A percentile compares a stretch with the other conserved stretches of the same genome.
Conservation (phyloP, 2,329 filamentous ascomycete genomes). For the Colletotrichum caudatum region DNA sequence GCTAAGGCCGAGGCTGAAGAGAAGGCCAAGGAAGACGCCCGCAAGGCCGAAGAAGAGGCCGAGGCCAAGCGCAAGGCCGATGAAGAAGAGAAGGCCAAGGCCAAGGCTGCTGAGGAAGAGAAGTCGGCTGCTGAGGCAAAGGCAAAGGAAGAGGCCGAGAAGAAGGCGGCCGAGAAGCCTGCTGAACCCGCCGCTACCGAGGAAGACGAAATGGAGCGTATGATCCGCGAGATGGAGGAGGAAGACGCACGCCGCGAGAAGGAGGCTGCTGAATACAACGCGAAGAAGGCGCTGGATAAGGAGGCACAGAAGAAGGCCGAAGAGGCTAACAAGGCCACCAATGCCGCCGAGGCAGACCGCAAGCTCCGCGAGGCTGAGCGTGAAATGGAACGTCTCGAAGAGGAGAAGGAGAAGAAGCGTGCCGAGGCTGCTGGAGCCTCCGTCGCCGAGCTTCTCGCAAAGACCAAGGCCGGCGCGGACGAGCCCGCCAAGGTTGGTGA, state of each 20-base stretch:
- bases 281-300: slow-evolving; percentile 58
- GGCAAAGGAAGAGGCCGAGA: slow-evolving; percentile 49
- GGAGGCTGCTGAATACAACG: slow-evolving; percentile 55
- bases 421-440: slow-evolving; percentile 61
- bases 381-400: slow-evolving; percentile 79
- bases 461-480: slow-evolving; percentile 51
- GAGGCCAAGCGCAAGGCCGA: slow-evolving; percentile 57
- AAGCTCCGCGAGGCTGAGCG: slow-evolving; percentile 79
- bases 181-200: slow-evolving; percentile 56
- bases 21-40: slow-evolving; percentile 30
- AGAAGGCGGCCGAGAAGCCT: slow-evolving; percentile 43
- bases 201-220: slow-evolving; percentile 69
- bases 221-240: slow-evolving; percentile 73
- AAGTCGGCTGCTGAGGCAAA: slow-evolving; percentile 45
- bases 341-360: slow-evolving; percentile 69
- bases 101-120: slow-evolving; percentile 51
- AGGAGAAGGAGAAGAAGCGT: slow-evolving; percentile 73
- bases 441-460: slow-evolving; percentile 65
- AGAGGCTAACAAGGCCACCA: slow-evolving; percentile 61
- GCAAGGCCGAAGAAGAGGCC: slow-evolving; percentile 43
- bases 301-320: slow-evolving; percentile 62
- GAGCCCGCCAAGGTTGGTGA: slow-evolving; percentile 54
- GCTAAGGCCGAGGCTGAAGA: slow-evolving; percentile 24
- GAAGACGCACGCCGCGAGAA: slow-evolving; percentile 63
- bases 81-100: slow-evolving; percentile 49